A percentile compares a stretch with the other conserved stretches of the same genome.
Conservation (phyloP, 1,139 yeast species). For the Yamadazyma mexicana region DNA sequence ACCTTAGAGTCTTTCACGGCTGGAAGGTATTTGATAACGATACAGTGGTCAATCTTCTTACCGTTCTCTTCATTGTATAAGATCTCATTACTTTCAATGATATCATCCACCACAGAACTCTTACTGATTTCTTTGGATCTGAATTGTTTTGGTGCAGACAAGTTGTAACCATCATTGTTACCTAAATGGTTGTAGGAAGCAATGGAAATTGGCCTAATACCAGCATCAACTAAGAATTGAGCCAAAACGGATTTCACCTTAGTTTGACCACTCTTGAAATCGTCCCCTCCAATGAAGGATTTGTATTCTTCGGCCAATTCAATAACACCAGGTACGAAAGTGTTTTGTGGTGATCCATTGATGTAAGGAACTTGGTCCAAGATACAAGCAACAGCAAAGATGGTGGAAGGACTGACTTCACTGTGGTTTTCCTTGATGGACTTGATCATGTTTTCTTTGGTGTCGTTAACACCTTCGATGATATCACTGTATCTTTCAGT, state of each 20-base stretch:
- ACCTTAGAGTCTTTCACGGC: slow-evolving; percentile 97
- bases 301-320: slow-evolving; percentile 80
- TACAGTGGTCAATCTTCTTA: slow-evolving; percentile 84
- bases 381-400: slow-evolving; percentile 91
- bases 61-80: slow-evolving; percentile 83
- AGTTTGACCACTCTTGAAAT: slow-evolving; percentile 96
- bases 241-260: slow-evolving; percentile 93
- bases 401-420: slow-evolving; percentile 87
- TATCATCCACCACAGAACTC: slow-evolving; percentile 91
- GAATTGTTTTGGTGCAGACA: slow-evolving; percentile 91
- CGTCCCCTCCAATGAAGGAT: slow-evolving; percentile 93
- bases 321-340: slow-evolving; percentile 92
- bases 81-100: slow-evolving; percentile 84
- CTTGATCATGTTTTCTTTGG: slow-evolving; percentile 73
- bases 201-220: slow-evolving; percentile 90
- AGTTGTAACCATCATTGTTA: slow-evolving; percentile 92
- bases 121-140: slow-evolving; percentile 94
- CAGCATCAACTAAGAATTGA: slow-evolving; percentile 94
- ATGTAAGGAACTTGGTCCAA: slow-evolving; percentile 86
- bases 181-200: slow-evolving; percentile 97
- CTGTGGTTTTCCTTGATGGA: slow-evolving; percentile 76
- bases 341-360: slow-evolving; percentile 97
- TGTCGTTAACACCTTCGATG: slow-evolving; percentile 80
- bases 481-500: slow-evolving; percentile 91
- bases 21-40: slow-evolving; percentile 89